Base-by-base conservation (phyloP, 192 early-diverging fungal genomes). In the Obelidium mucronatum region DNA sequence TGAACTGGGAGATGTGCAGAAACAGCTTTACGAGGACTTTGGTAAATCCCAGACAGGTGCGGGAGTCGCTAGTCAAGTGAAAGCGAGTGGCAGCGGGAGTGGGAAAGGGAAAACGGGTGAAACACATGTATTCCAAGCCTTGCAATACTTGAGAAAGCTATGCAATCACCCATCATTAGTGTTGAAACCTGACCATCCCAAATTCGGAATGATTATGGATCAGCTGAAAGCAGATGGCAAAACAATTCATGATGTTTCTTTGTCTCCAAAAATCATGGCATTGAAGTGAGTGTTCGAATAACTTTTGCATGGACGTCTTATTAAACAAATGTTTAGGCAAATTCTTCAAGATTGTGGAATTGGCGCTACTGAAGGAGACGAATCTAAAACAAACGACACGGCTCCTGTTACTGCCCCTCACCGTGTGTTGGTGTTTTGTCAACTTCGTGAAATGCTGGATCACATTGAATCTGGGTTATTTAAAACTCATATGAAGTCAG, bases 361-460 rank as follows among this genome's bases (percentile, higher is more conserved):
- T 75, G 98, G 98, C 3, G 82, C 82, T 2, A 85, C 89, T 15
- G 79, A 86, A 28, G 64, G 86, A 1, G 90, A 90, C 35, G 81
- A 87, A 17, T n/a, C 66, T 4, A 61, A 33, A 8, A 51, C 61
- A 19, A 24, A 42, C 1, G 68, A 66, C 19, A 78, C 80, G 24
- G 69, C 55, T 0, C 65, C 78, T 2, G 73, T 74, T 15, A 94
- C 92, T 52, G 84, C 90, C 0, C 90, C 89, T 61, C 98, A 99
- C 79, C 89, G 98, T 2, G 98, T 94, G 33, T 83, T 99, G 11
- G 94, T 99, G n/a, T 99, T 99, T 74, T 95, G 92, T 71, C 98
- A 99, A 78, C 89, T 94, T 44, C 93, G 93, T 55, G 91, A 93
- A 53, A 99, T 98, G 96, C 87, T 99, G 35, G 97, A 98, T 82